These are phyloP conservation scores for Chlorella ohadii DNA, from an alignment of 139 green algal species.

Conservation along the genomic window DNA sequence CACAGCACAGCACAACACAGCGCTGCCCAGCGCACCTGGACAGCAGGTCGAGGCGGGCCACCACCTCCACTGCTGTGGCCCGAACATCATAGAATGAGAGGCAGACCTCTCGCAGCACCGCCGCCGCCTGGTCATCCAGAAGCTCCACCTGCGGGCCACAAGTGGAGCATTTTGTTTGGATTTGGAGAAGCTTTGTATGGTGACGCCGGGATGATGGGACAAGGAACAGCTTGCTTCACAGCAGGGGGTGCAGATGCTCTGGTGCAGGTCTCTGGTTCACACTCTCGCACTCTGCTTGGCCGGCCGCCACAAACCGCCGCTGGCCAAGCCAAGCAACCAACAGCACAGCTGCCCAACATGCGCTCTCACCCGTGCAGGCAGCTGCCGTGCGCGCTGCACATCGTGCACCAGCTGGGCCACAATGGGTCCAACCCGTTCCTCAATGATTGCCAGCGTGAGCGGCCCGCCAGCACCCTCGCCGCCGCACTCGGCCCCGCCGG, in stretches of 20 bases:
- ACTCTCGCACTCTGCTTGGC: too few species aligned
- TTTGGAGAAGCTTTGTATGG: too few species aligned
- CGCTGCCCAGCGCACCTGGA: slow-evolving; percentile 50
- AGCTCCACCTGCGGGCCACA: slow-evolving; percentile 52
- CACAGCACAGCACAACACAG: too few species aligned
- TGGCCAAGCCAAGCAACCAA: too few species aligned
- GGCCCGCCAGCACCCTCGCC: slow-evolving; percentile 9
- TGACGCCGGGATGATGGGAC: too few species aligned
- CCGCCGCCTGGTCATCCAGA: slow-evolving; percentile 84
- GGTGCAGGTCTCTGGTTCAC: too few species aligned
- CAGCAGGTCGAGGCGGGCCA: slow-evolving; percentile 75
- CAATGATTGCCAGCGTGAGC: slow-evolving; percentile 62
- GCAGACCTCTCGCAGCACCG: slow-evolving; percentile 82
- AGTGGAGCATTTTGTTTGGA: too few species aligned
- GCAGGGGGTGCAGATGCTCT: too few species aligned
- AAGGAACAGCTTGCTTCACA: too few species aligned
- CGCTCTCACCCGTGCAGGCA: slow-evolving; percentile 57
- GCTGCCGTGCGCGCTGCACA: slow-evolving; percentile 66
- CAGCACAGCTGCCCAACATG: too few species aligned
- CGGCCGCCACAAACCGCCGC: too few species aligned
- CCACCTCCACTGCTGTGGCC: slow-evolving; percentile 86
- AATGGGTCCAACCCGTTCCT: slow-evolving; percentile 65
- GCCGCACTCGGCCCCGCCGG: too few species aligned
- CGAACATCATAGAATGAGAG: slow-evolving; percentile 89
- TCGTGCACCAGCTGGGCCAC: slow-evolving; percentile 70